These are phyloP conservation scores for Ceratobasidium sp. DNA, from an alignment of 1,284 basidiomycete genomes.

Conservation along the genomic window DNA sequence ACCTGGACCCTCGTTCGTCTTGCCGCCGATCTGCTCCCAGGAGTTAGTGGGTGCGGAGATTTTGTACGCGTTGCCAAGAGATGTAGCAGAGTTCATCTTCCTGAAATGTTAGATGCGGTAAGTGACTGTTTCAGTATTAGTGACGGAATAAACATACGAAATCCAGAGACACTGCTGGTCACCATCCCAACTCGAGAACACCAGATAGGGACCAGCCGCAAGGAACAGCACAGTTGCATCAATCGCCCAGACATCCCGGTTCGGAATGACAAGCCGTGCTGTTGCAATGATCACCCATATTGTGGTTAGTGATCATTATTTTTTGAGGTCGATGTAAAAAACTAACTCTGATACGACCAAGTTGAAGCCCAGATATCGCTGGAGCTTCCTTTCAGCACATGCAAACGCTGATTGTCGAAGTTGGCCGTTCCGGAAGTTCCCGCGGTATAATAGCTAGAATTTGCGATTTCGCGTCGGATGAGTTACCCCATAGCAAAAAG, in stretches of 20 bases:
- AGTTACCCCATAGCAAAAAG: neutral
- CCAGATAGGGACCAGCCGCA: constrained; percentile 25
- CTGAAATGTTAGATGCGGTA: neutral
- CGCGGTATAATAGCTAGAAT: constrained; percentile 29
- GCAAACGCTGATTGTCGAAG: neutral
- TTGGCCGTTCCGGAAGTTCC: constrained; percentile 1
- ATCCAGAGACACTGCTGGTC: constrained; percentile 42
- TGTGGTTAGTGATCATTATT: too few species aligned
- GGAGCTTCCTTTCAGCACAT: constrained; percentile 19
- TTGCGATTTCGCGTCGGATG: too few species aligned
- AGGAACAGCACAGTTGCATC: constrained; percentile 29
- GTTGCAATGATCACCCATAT: neutral
- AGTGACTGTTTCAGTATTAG: neutral
- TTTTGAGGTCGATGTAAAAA: too few species aligned
- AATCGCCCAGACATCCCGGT: constrained; percentile 2
- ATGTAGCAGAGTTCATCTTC: constrained; percentile 22
- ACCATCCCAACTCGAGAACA: constrained; percentile 32
- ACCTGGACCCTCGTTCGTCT: constrained; percentile 36
- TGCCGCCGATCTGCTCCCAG: constrained; percentile 34
- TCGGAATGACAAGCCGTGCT: neutral
- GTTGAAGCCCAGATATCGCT: constrained; percentile 43
- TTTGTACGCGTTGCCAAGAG: constrained; percentile 10
- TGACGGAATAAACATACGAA: constrained; percentile 3
- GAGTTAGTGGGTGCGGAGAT: constrained; percentile 18
- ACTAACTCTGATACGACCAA: constrained; percentile 15